phyloP scores from a whole-genome alignment of 306 rosid species.

The Dryas drummondii region DNA sequence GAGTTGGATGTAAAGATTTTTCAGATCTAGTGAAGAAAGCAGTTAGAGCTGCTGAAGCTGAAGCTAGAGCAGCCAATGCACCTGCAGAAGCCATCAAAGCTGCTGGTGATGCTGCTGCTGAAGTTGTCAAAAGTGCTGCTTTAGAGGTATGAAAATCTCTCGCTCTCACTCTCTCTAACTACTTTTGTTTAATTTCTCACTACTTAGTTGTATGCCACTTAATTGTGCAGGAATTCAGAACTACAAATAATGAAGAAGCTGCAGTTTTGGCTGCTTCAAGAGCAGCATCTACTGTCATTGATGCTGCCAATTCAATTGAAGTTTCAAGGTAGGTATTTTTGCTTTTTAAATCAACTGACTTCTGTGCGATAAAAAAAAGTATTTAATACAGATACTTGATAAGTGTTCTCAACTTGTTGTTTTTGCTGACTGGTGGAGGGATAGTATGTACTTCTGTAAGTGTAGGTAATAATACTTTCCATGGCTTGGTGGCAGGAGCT shows the following conservation, averaged over 20 bases:
- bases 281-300: slow-evolving; percentile 87
- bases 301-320: slow-evolving; percentile 86
- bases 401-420: not conserved
- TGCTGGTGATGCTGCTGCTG: slow-evolving; percentile 97
- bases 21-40: slow-evolving; percentile 78
- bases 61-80: slow-evolving; percentile 90
- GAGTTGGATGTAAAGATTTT: slow-evolving; percentile 74
- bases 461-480: slow-evolving; percentile 12
- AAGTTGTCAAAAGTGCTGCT: slow-evolving; percentile 93
- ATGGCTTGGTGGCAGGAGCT: slow-evolving; percentile 60
- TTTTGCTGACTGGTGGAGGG: not conserved
- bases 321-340: slow-evolving; percentile 62
- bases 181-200: not conserved
- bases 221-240: slow-evolving; percentile 62
- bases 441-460: not conserved
- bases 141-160: slow-evolving; percentile 54
- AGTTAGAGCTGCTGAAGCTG: slow-evolving; percentile 86
- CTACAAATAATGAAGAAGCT: slow-evolving; percentile 67
- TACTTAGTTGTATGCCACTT: slow-evolving; percentile 20
- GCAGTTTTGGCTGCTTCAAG: slow-evolving; percentile 88
- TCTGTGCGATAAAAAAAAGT: not conserved
- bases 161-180: not conserved
- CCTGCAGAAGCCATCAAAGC: slow-evolving; percentile 92
- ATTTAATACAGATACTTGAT: slow-evolving; percentile 10
- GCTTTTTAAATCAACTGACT: slow-evolving; percentile 10